A percentile compares a stretch with the other conserved stretches of the same genome.
Evolutionary conservation across 495 filamentous ascomycete species (phyloP).

Genomic region (Hapsidospora chrysogenum): DNA sequence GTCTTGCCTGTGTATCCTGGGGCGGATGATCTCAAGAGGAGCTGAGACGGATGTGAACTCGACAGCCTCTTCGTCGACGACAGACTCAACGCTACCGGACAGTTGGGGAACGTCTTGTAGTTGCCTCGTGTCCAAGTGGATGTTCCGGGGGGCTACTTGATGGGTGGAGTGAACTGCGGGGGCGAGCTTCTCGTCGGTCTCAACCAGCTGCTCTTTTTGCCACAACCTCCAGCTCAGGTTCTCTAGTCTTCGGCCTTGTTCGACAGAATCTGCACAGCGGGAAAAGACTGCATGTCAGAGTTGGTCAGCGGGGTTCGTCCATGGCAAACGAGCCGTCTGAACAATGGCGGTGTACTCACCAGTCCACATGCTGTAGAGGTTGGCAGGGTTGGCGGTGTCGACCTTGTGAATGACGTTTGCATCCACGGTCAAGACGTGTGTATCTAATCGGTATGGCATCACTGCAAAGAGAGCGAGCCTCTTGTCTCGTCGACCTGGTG

Average conservation of each 20-base stretch:
- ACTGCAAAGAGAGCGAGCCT: conserved; percentile 5
- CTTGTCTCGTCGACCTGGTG: background rate
- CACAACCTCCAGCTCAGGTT: conserved; percentile 94
- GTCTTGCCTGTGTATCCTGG: conserved; percentile 37
- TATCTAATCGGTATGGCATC: conserved; percentile 18
- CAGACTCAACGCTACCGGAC: conserved; percentile 82
- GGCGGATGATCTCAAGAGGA: conserved; percentile 38
- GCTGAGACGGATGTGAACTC: conserved; percentile 44
- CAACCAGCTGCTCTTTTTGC: conserved; percentile 93
- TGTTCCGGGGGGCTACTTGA: conserved; percentile 29
- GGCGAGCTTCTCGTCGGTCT: conserved; percentile 35
- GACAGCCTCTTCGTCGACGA: conserved; percentile 57
- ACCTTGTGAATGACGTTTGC: conserved; percentile 82
- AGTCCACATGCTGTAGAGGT: conserved; percentile 95
- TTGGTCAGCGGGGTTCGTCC: too few relatives aligned
- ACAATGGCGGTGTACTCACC: conserved; percentile 40
- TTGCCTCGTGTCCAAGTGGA: too few relatives aligned
- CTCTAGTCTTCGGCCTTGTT: conserved; percentile 81
- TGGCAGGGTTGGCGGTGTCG: conserved; percentile 81
- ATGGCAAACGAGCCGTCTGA: background rate
- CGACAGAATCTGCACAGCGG: conserved; percentile 84
- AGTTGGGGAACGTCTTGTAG: conserved; percentile 72
- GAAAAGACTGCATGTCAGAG: conserved; percentile 77
- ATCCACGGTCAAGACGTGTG: conserved; percentile 60
- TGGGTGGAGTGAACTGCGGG: conserved; percentile 15